Evolutionary conservation across 2,329 filamentous ascomycete species (phyloP).

Genomic region (Penicillium freii): DNA sequence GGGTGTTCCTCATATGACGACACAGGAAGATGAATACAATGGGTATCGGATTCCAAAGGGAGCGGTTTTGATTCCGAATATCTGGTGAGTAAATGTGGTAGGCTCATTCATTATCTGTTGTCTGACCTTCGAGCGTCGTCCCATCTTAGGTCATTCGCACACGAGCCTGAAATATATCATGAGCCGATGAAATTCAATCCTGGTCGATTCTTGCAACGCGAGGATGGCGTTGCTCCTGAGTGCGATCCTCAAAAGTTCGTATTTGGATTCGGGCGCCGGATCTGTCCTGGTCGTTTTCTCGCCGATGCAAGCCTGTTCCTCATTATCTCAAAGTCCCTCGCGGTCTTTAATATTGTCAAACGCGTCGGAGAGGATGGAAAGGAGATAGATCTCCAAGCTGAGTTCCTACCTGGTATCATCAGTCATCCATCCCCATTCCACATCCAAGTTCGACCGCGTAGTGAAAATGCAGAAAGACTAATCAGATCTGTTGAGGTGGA

Average conservation of each 20-base stretch:
- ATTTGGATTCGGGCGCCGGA: conserved; percentile 42
- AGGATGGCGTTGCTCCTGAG: conserved; percentile 27
- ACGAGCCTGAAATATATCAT: conserved; percentile 38
- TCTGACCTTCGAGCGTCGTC: background rate
- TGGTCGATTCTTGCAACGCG: conserved; percentile 40
- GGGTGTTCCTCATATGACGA: background rate
- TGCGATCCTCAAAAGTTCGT: conserved; percentile 30
- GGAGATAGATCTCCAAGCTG: conserved; percentile 32
- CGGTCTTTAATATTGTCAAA: conserved; percentile 49
- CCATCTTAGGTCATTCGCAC: conserved; percentile 5
- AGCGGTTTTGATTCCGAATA: background rate
- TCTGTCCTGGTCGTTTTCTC: conserved; percentile 43
- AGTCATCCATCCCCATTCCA: conserved; percentile 40
- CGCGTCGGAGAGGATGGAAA: conserved; percentile 40
- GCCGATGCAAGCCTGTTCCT: conserved; percentile 44
- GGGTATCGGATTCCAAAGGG: background rate
- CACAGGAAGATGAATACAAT: background rate
- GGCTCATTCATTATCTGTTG: background rate
- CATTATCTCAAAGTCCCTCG: conserved; percentile 47
- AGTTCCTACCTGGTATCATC: conserved; percentile 32
- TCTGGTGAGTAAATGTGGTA: background rate
- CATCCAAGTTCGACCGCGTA: conserved; percentile 36
- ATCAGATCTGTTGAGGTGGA: conserved; percentile 28
- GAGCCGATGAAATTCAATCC: conserved; percentile 44
- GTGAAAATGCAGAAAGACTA: conserved; percentile 30